Percentiles rank a stretch among this genome's conserved stretches.
Conservation (phyloP, 2,329 filamentous ascomycete genomes). For the Cladophialophora yegresii region DNA sequence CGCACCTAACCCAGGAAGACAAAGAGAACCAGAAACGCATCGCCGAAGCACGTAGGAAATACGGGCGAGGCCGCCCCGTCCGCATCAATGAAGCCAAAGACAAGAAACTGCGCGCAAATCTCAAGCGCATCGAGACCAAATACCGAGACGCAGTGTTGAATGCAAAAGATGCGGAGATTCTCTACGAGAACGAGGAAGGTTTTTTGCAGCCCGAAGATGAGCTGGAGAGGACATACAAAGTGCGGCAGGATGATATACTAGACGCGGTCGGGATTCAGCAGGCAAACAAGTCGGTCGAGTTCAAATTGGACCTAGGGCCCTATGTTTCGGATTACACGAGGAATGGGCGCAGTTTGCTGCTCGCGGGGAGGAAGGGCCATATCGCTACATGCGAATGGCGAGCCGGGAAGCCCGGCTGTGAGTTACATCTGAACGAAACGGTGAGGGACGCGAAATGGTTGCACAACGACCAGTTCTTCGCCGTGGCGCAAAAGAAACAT, state of each 20-base stretch:
- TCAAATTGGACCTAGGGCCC: constrained; percentile 81
- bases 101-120: constrained; percentile 82
- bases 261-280: constrained; percentile 75
- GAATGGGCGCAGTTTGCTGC: constrained; percentile 80
- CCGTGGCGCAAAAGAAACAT: constrained; percentile 92
- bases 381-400: constrained; percentile 96
- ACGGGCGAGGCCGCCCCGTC: constrained; percentile 80
- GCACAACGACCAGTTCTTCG: constrained; percentile 91
- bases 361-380: constrained; percentile 90
- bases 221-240: constrained; percentile 88
- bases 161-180: constrained; percentile 92
- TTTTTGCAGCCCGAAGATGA: constrained; percentile 87
- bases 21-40: constrained; percentile 46
- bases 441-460: constrained; percentile 87
- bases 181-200: constrained; percentile 81
- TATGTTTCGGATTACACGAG: constrained; percentile 87
- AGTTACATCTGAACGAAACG: constrained; percentile 87
- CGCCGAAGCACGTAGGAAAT: constrained; percentile 66
- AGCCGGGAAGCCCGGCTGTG: constrained; percentile 84
- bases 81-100: constrained; percentile 74
- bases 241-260: constrained; percentile 83
- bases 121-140: constrained; percentile 77
- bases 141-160: constrained; percentile 77
- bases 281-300: constrained; percentile 88
- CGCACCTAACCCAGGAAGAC: constrained; percentile 38